Percentiles rank a stretch among this genome's conserved stretches.
Evolutionary conservation across 352 stramenopile genomes (phyloP).

Genomic region (Pythium volutum): DNA sequence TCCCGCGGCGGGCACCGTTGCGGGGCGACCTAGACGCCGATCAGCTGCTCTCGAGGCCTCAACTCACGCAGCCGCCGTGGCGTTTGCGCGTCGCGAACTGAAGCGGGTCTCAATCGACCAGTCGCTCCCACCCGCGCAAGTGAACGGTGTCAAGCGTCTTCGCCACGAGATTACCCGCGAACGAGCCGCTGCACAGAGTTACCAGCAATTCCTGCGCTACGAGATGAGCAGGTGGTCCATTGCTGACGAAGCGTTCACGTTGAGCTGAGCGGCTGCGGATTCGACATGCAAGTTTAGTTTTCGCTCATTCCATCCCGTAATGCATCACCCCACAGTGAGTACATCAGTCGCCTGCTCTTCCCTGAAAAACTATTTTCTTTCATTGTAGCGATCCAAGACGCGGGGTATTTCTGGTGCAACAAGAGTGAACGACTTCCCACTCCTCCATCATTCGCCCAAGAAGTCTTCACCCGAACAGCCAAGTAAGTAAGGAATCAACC

Average conservation of each 20-base stretch:
- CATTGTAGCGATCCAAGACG: background rate
- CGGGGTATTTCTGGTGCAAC: slow-evolving; percentile 6
- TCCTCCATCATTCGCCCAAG: background rate
- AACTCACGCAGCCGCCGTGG: slow-evolving; percentile 20
- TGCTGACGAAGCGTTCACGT: background rate
- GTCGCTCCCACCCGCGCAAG: background rate
- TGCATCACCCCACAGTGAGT: background rate
- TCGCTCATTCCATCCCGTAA: background rate
- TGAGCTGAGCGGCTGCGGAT: background rate
- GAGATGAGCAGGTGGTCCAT: slow-evolving; percentile 44
- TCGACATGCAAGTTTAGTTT: background rate
- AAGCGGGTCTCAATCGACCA: slow-evolving; percentile 16
- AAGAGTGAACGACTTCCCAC: background rate
- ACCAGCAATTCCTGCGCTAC: slow-evolving; percentile 56
- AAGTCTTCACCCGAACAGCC: background rate
- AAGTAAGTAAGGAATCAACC: background rate
- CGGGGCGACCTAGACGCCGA: slow-evolving; percentile 12
- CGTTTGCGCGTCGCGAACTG: slow-evolving; percentile 19
- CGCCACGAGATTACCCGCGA: slow-evolving; percentile 56
- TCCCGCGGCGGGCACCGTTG: background rate
- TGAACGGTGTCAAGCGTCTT: slow-evolving; percentile 39
- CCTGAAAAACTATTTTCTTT: background rate
- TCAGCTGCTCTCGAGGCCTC: slow-evolving; percentile 8
- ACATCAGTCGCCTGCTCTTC: background rate
- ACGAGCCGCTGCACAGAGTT: slow-evolving; percentile 38